phyloP scores from a whole-genome alignment of 2,329 filamentous ascomycete genomes.

The Chrysoporthe deuterocubensis region DNA sequence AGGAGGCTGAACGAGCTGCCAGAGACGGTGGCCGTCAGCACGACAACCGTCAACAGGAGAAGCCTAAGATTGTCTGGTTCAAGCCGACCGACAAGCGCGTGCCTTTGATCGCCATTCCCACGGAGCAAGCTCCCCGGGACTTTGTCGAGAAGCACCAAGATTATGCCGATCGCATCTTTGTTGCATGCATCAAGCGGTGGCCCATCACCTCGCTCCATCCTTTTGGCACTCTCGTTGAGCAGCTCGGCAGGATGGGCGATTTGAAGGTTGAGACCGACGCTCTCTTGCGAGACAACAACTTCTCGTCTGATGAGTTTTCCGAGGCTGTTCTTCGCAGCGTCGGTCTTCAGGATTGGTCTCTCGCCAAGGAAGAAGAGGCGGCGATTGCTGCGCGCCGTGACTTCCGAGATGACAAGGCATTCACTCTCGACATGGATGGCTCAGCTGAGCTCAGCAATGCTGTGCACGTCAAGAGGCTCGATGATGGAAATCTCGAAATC shows the following conservation, averaged over 20 bases:
- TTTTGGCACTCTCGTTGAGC: conserved; percentile 95
- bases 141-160: conserved; percentile 99
- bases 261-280: conserved; percentile 98
- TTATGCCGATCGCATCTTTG: conserved; percentile 96
- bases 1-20: conserved; percentile 92
- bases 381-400: conserved; percentile 78
- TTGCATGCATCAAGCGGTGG: conserved; percentile 99
- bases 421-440: conserved; percentile 90
- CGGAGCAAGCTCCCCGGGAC: conserved; percentile 94
- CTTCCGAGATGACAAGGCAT: conserved; percentile 84
- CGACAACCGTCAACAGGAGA: conserved; percentile 86
- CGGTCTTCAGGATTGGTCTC: conserved; percentile 87
- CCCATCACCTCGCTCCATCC: conserved; percentile 99
- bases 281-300: conserved; percentile 97
- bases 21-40: conserved; percentile 81
- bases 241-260: conserved; percentile 96
- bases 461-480: conserved; percentile 83
- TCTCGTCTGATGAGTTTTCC: conserved; percentile 95
- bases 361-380: conserved; percentile 80
- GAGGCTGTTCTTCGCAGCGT: conserved; percentile 95
- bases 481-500: conserved; percentile 87
- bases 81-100: conserved; percentile 99
- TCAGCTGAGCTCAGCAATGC: conserved; percentile 89
- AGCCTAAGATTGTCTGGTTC: conserved; percentile 99
- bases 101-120: conserved; percentile 95